These are phyloP conservation scores for Lentinula aciculospora DNA, from an alignment of 768 basidiomycete species.

Conservation along the genomic window DNA sequence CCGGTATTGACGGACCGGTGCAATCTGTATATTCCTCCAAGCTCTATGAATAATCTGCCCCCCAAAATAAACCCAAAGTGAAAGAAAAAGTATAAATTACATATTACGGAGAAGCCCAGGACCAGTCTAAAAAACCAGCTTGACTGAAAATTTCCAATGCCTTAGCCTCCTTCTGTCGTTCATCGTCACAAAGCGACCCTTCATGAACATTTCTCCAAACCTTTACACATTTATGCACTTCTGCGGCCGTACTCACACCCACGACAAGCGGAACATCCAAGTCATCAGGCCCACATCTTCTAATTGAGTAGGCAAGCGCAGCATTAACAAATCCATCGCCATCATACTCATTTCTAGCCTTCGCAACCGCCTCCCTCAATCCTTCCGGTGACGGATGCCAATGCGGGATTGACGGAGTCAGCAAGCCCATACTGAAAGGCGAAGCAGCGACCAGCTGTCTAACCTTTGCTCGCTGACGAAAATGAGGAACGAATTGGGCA, in stretches of 20 bases:
- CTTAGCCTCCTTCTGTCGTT: constrained; percentile 39
- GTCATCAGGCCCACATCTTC: constrained; percentile 32
- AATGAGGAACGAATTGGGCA: constrained; percentile 46
- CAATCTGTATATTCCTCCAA: background rate
- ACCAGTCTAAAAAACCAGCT: constrained; percentile 55
- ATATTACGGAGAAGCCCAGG: constrained; percentile 60
- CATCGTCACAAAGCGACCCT: constrained; percentile 17
- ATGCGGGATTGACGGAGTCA: constrained; percentile 44
- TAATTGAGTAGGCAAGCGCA: constrained; percentile 70
- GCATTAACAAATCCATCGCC: constrained; percentile 48
- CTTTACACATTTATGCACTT: constrained; percentile 69
- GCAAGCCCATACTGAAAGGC: constrained; percentile 80
- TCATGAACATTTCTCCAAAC: constrained; percentile 61
- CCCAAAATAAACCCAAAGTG: too few relatives aligned
- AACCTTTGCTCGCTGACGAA: constrained; percentile 60
- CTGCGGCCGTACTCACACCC: constrained; percentile 62
- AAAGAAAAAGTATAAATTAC: too few relatives aligned
- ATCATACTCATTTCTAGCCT: constrained; percentile 28
- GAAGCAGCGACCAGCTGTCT: constrained; percentile 71
- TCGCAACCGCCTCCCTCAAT: constrained; percentile 36
- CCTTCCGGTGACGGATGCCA: constrained; percentile 76
- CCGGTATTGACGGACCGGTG: background rate
- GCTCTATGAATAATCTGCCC: background rate
- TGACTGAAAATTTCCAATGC: constrained; percentile 38
- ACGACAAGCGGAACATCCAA: constrained; percentile 57